Evolutionary conservation across 352 stramenopile species (phyloP), one percentile per base, ranked within the genome.

Genomic region (Pythium rishiriense): DNA sequence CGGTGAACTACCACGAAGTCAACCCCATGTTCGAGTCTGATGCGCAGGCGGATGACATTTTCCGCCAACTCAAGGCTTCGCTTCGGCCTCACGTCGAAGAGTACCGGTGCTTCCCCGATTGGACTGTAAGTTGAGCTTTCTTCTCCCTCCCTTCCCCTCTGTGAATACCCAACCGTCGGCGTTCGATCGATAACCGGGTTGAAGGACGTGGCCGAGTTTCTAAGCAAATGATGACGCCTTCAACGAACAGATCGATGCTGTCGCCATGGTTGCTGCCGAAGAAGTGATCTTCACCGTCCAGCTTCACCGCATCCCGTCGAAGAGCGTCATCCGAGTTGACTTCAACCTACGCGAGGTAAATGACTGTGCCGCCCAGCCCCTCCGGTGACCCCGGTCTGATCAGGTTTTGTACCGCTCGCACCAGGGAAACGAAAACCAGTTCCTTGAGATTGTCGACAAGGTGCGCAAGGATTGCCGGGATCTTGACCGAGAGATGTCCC

Each of bases 21-120:
- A 92, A 92, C 66, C 83, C 81, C 39, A 84, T 70, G 69, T 92
- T 92, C 49, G 83, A 92, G 72, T 92, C 83, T 1, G 69, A 70
- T n/a, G 72, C 78, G n/a, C 21, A 66, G 29, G 57, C 80, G 9
- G 46, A 65, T 4, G 69, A 79, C 19, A 81, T 88, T 49, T 87
- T 86, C 35, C 64, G 64, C 12, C 67, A 69, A n/a, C 73, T 90
- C n/a, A 70, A 87, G 50, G 67, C 64, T 19, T 74, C 80, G 3
- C 70, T 88, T 29, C 63, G 60, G 47, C 53, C 68, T 42, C 55
- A 81, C 59, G 74, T 85, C n/a, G 64, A 88, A 43, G 76, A 87
- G 19, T 79, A 75, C 45, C 76, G 74, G 42, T 82, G 75, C 52
- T 75, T 60, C 52, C 21, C 63, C 19, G 77, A 88, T 50, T 91